Percentiles rank a stretch among this genome's conserved stretches.
Conservation (phyloP, 805 yeast species). For the Metschnikowia matae region DNA sequence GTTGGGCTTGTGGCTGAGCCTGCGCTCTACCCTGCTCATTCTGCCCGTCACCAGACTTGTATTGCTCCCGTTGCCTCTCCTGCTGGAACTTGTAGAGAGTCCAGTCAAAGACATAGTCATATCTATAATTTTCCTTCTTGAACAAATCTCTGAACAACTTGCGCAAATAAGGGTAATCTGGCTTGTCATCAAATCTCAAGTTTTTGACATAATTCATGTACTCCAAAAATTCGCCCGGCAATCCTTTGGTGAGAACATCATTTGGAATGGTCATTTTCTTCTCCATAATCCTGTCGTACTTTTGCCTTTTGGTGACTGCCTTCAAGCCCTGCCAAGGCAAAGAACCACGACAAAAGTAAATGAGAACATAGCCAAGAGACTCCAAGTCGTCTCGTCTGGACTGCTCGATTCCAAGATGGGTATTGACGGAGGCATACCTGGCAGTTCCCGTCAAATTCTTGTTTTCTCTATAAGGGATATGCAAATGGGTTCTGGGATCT, state of each 20-base stretch:
- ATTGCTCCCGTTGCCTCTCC: conserved; percentile 50
- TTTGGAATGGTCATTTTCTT: conserved; percentile 22
- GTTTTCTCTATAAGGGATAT: conserved; percentile 57
- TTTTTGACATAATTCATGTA: conserved; percentile 87
- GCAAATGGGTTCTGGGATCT: conserved; percentile 90
- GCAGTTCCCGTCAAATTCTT: conserved; percentile 23
- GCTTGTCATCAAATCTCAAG: conserved; percentile 91
- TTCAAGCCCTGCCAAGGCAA: conserved; percentile 23
- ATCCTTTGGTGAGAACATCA: conserved; percentile 44
- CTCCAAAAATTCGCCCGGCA: conserved; percentile 85
- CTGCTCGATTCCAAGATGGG: conserved; percentile 22
- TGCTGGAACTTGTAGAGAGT: conserved; percentile 75
- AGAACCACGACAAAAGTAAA: conserved; percentile 21
- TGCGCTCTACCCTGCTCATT: conserved; percentile 21
- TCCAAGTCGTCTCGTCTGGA: conserved; percentile 21
- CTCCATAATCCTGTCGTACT: conserved; percentile 23
- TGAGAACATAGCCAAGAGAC: conserved; percentile 20
- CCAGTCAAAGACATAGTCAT: conserved; percentile 97
- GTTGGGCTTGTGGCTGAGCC: conserved; percentile 16
- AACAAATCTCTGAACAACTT: conserved; percentile 86
- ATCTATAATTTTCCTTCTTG: conserved; percentile 80
- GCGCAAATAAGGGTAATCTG: conserved; percentile 87
- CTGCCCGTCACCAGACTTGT: conserved; percentile 27
- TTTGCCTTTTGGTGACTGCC: conserved; percentile 22
- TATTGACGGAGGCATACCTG: conserved; percentile 21